These are phyloP conservation scores for Salvia miltiorrhiza DNA, from an alignment of 257 asterid genomes.

Conservation along the genomic window DNA sequence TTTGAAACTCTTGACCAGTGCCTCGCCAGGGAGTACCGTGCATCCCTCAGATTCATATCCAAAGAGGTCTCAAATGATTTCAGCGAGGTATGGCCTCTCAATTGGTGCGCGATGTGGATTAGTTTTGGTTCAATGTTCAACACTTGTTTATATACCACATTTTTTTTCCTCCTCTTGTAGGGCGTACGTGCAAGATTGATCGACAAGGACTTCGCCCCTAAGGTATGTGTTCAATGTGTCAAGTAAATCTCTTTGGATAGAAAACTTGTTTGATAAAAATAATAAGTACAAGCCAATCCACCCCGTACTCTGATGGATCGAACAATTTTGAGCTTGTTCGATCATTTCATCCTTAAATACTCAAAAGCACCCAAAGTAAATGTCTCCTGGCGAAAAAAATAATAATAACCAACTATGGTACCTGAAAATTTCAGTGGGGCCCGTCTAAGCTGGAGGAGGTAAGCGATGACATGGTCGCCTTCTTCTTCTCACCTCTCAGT, in stretches of 20 bases:
- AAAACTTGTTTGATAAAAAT: no score
- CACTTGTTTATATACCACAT: background rate
- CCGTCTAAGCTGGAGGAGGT: conserved; percentile 71
- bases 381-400: background rate
- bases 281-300: no score
- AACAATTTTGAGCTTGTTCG: no score
- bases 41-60: conserved; percentile 70
- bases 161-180: conserved; percentile 30
- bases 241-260: background rate
- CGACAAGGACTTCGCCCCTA: conserved; percentile 92
- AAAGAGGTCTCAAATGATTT: conserved; percentile 60
- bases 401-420: background rate
- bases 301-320: no score
- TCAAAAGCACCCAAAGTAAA: no score
- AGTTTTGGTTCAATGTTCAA: background rate
- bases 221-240: conserved; percentile 43
- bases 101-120: background rate
- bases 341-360: no score
- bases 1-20: conserved; percentile 92
- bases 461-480: conserved; percentile 63
- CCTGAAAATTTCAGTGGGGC: conserved; percentile 60
- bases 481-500: conserved; percentile 52
- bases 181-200: conserved; percentile 93
- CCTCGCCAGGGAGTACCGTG: conserved; percentile 74
- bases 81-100: conserved; percentile 53